A percentile compares a stretch with the other conserved stretches of the same genome.
phyloP scores from a whole-genome alignment of 1,284 basidiomycete species.

The Boletus sp. region DNA sequence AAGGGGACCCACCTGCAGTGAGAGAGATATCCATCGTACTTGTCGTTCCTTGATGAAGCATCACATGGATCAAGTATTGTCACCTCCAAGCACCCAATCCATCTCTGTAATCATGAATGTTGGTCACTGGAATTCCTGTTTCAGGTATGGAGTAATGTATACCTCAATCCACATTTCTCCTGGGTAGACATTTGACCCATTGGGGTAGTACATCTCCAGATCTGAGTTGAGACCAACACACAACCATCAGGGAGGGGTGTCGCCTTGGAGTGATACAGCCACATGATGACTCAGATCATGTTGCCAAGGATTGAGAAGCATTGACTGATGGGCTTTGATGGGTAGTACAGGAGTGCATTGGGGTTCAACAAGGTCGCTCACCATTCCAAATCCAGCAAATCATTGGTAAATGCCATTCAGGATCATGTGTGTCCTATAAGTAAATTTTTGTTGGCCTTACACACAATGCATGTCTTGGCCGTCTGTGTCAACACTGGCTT shows the following conservation, averaged over 20 bases:
- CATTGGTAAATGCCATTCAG: too few species aligned
- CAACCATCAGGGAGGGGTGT: slow-evolving; percentile 36
- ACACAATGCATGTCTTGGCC: too few species aligned
- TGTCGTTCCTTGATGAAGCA: slow-evolving; percentile 55
- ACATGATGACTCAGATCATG: slow-evolving; percentile 64
- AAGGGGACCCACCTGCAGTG: slow-evolving; percentile 39
- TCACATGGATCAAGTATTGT: slow-evolving; percentile 51
- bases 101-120: slow-evolving; percentile 52
- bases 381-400: too few species aligned
- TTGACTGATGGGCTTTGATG: too few species aligned
- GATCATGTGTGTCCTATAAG: too few species aligned
- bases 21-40: slow-evolving; percentile 59
- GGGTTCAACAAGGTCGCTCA: too few species aligned
- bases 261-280: too few species aligned
- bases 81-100: slow-evolving; percentile 53
- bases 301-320: slow-evolving; percentile 10
- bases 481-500: background rate
- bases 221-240: too few species aligned
- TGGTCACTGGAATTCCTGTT: slow-evolving; percentile 54
- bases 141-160: slow-evolving; percentile 73
- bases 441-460: too few species aligned
- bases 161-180: slow-evolving; percentile 67
- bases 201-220: slow-evolving; percentile 14
- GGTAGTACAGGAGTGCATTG: too few species aligned
- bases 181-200: slow-evolving; percentile 43